phyloP scores from a whole-genome alignment of 352 stramenopile genomes.

The Phytophthora palmivora region DNA sequence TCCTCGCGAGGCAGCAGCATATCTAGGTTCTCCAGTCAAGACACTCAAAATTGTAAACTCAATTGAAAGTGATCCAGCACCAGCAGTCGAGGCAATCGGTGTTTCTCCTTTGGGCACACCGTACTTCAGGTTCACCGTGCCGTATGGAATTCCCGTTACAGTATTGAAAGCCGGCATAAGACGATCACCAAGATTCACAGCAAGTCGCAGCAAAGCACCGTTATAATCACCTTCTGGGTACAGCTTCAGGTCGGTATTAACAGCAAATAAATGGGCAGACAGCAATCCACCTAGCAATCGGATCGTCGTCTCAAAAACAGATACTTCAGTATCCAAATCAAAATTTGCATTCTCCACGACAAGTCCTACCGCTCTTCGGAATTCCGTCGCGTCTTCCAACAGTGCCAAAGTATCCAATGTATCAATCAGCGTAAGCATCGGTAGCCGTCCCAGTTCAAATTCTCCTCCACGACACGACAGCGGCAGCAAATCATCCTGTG shows the following conservation, averaged over 20 bases:
- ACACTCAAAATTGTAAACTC: conserved; percentile 97
- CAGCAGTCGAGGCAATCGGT: conserved; percentile 95
- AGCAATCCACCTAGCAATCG: conserved; percentile 91
- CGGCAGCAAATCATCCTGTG: conserved; percentile 79
- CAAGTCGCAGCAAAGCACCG: conserved; percentile 92
- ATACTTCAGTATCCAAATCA: conserved; percentile 90
- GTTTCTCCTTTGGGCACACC: conserved; percentile 94
- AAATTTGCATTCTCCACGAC: conserved; percentile 74
- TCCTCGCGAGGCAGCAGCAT: conserved; percentile 63
- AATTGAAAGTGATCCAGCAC: conserved; percentile 95
- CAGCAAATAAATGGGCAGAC: conserved; percentile 87
- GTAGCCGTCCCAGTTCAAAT: conserved; percentile 84
- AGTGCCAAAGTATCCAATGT: conserved; percentile 91
- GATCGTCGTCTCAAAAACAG: conserved; percentile 95
- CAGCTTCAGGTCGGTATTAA: conserved; percentile 60
- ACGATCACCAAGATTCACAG: conserved; percentile 95
- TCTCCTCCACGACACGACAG: conserved; percentile 72
- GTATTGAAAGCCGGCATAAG: conserved; percentile 97
- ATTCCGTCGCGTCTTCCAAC: conserved; percentile 80
- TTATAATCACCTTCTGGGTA: conserved; percentile 88
- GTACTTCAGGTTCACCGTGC: conserved; percentile 95
- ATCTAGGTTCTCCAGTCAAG: conserved; percentile 73
- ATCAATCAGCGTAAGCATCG: conserved; percentile 92
- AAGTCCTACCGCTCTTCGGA: conserved; percentile 71
- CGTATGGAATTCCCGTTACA: conserved; percentile 95